Conservation (phyloP, 2,329 filamentous ascomycete genomes). For the Aspergillus quadricinctus region DNA sequence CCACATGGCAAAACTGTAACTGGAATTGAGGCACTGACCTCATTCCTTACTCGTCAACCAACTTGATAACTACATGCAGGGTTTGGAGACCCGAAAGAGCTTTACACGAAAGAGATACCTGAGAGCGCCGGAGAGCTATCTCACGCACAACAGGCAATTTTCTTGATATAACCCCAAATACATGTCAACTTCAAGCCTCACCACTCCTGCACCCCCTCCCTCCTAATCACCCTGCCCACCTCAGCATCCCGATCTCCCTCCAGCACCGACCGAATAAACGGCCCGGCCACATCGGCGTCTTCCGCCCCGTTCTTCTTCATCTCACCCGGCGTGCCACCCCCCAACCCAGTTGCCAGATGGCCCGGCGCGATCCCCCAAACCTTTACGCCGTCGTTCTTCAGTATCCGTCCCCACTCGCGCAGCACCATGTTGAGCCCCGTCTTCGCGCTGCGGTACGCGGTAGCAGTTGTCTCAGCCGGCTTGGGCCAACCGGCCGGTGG, state of each 20-base stretch:
- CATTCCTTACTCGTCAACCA: conserved; percentile 32
- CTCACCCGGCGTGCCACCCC: conserved; percentile 25
- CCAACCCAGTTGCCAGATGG: conserved; percentile 46
- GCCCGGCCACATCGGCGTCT: conserved; percentile 37
- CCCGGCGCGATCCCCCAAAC: conserved; percentile 49
- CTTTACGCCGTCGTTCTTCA: conserved; percentile 50
- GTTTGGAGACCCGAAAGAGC: conserved; percentile 36
- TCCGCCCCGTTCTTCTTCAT: conserved; percentile 18
- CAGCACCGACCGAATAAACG: conserved; percentile 39
- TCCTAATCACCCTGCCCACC: conserved; percentile 34
- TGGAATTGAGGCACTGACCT: conserved; percentile 20
- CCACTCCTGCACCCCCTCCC: conserved; percentile 16
- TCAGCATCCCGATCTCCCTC: conserved; percentile 41
- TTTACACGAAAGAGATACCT: conserved; percentile 16
- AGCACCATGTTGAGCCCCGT: conserved; percentile 49
- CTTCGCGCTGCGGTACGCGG: conserved; percentile 41
- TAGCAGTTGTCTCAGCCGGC: conserved; percentile 5
- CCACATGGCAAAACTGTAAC: conserved; percentile 6
- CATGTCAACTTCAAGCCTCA: background rate
- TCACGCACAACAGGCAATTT: no score
- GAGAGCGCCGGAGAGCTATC: conserved; percentile 5
- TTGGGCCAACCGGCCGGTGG: conserved; percentile 15
- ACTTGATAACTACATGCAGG: conserved; percentile 34
- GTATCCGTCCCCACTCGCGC: conserved; percentile 40
- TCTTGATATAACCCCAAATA: no score